Base-by-base conservation (phyloP, 768 basidiomycete genomes). In the Cantharellus anzutake region DNA sequence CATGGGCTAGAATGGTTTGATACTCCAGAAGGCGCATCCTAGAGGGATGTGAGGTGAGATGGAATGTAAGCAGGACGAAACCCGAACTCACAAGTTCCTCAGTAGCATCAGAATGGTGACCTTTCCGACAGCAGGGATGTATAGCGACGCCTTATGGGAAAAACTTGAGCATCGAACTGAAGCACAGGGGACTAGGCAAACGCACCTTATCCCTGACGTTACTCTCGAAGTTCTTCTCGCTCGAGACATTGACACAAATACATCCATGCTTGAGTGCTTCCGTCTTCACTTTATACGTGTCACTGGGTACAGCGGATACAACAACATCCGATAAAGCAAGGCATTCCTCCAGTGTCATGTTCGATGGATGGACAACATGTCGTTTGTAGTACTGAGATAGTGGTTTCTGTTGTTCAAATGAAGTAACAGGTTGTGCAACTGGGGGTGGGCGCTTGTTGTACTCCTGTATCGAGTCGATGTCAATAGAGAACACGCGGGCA, bases 21-120 rank as follows among this genome's bases (percentile, higher is more conserved):
- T 29, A 29, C 20, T 29, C 20, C 20, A 29, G 20, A 29, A 29
- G 20, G 20, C 20, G 20, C 20, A 29, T 29, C 20, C 20, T 29
- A 29, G 20, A 29, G 20, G 20, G 20, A 29, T 29, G 20, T 29
- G 20, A 29, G 1, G 20, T 29, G 20, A 29, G 20, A 29, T 29
- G 20, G 20, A 29, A 29, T 29, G 20, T 29, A 29, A 0, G 20
- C 20, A 29, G 20, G 20, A 29, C 20, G 20, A 29, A 29, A 29
- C 20, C 20, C 20, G 20, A 29, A 29, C 44, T 48, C 44, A 92
- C 86, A 99, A 68, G 69, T 99, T 99, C 53, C 94, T 80, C 66
- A 96, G 78, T n/a, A 99, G 77, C 89, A 99, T 94, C 67, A 93
- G 74, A 64, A 97, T 96, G 1, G 96, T 99, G 60, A 96, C 86